Percentiles rank a stretch among this genome's conserved stretches.
Evolutionary conservation across 164 flowering plant genomes (phyloP).

Genomic region (Amborella trichopoda): DNA sequence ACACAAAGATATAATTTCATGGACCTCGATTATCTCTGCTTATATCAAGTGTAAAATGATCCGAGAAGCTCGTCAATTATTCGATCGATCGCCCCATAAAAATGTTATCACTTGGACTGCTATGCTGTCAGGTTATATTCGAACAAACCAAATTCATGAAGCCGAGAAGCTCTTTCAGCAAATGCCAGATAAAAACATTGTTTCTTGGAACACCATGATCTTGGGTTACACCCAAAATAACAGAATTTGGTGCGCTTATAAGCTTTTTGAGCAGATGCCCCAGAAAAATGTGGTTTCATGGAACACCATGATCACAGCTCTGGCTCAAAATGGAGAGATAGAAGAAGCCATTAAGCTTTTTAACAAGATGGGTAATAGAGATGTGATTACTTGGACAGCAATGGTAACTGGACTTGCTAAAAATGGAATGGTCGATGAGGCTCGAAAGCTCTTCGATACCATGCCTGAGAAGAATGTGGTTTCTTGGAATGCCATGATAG

Average conservation of each 20-base stretch:
- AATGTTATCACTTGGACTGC: conserved; percentile 14
- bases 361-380: conserved; percentile 1
- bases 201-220: conserved; percentile 14
- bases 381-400: conserved; percentile 4
- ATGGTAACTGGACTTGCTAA: conserved; percentile 4
- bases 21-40: conserved; percentile 10
- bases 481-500: conserved; percentile 8
- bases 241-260: conserved; percentile 1
- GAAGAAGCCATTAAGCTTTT: conserved; percentile 5
- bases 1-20: conserved; percentile 6
- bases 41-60: conserved; percentile 9
- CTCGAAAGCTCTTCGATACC: background rate
- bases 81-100: conserved; percentile 1
- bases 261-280: conserved; percentile 3
- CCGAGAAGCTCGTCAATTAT: conserved; percentile 8
- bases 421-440: conserved; percentile 5
- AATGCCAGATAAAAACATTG: conserved; percentile 9
- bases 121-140: conserved; percentile 8
- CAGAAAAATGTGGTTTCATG: conserved; percentile 11
- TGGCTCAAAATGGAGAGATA: conserved; percentile 4
- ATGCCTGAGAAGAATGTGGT: conserved; percentile 9
- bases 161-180: conserved; percentile 8
- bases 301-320: conserved; percentile 7
- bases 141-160: conserved; percentile 2
- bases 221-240: conserved; percentile 7